Evolutionary conservation across 805 yeast species (phyloP), one percentile per base, ranked within the genome.

Genomic region (Kodamaea restingae): DNA sequence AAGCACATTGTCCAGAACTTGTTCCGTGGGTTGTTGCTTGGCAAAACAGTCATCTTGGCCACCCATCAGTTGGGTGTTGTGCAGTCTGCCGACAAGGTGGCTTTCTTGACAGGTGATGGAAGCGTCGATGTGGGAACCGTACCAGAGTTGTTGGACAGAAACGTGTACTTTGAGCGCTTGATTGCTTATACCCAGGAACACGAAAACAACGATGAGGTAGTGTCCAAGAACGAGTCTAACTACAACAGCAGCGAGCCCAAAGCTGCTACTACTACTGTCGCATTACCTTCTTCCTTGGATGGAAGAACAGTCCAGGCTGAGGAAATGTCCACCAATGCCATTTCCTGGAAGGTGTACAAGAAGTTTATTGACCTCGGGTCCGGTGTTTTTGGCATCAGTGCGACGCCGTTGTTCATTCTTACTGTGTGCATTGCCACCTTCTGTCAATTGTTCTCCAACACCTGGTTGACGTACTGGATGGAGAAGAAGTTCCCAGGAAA

Each of bases 161-260:
- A 75, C 46, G 36, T 50, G 2, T 71, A 67, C 7, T 81, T 85
- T 51, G 61, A 60, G 15, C 66, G 70, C 10, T 64, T 82, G 49
- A 67, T 81, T 63, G 70, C 74, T 31, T 76, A 61, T 48, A 62
- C 71, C 41, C 41, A 48, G 24, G 61, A 56, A 10, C 38, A 41
- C 12, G 43, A 57, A 58, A 38, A 35, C 12, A 38, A 35, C 12
- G 47, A 67, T 39, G 58, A 64, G 14, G 55, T 55, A 15, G 72
- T 49, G 51, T 56, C 24, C 56, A 38, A 41, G 12, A 31, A 37
- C 29, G 35, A 39, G 31, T 36, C 41, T 18, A 40, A 49, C 30
- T 40, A 46, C 41, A 40, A 33, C 36, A 20, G n/a, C 17, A 34
- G 22, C 22, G 22, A 8, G 7, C 5, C 22, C 22, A 20, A 20